phyloP scores from a whole-genome alignment of 2,329 filamentous ascomycete genomes.

The Colletotrichum salicis region DNA sequence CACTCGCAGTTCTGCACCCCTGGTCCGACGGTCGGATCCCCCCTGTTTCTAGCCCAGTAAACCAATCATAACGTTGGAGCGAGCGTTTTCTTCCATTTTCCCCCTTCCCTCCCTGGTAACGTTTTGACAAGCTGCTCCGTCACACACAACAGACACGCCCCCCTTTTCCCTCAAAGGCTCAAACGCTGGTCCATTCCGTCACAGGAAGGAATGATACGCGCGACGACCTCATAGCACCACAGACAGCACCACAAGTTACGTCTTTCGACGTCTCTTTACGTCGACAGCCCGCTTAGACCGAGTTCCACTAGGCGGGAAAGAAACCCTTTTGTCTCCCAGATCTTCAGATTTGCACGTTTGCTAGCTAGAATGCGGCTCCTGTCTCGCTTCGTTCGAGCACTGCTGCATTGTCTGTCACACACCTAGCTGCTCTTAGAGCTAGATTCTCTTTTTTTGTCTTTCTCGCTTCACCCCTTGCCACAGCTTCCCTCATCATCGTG shows the following conservation, averaged over 20 bases:
- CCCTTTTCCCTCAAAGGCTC: conserved; percentile 8
- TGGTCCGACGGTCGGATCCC: conserved; percentile 20
- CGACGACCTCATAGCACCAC: conserved; percentile 33
- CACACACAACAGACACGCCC: conserved; percentile 1
- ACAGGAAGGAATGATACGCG: conserved; percentile 28
- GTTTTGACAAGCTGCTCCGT: conserved; percentile 31
- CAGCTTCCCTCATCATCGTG: conserved; percentile 24
- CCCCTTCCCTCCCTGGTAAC: background rate
- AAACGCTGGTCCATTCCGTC: conserved; percentile 35
- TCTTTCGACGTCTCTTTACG: background rate
- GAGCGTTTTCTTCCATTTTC: conserved; percentile 20
- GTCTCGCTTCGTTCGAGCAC: background rate
- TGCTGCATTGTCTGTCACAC: background rate
- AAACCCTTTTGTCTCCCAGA: conserved; percentile 8
- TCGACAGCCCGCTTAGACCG: background rate
- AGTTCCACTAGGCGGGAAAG: conserved; percentile 9
- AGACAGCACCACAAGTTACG: background rate
- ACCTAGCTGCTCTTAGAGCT: background rate
- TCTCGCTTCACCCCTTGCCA: conserved; percentile 16
- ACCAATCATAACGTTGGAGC: conserved; percentile 15
- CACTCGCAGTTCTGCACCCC: background rate
- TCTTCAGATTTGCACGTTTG: conserved; percentile 25
- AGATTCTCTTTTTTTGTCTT: background rate
- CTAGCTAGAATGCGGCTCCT: conserved; percentile 25
- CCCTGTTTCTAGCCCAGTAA: background rate